A percentile compares a stretch with the other conserved stretches of the same genome.
Evolutionary conservation across 441 rosid genomes (phyloP).

Genomic region (Populus trichocarpa): DNA sequence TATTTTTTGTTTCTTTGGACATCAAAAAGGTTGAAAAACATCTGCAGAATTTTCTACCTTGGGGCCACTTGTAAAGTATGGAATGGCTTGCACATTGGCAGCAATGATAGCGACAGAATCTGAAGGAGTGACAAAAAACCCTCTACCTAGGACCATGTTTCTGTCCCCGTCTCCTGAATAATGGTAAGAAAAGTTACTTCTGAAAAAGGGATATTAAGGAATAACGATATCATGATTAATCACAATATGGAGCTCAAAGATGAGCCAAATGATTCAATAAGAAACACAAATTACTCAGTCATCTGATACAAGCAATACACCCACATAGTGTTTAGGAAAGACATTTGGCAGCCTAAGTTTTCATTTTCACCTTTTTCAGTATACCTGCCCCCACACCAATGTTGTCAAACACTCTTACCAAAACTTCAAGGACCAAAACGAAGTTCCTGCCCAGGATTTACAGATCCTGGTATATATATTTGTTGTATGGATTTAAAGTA

Average conservation of each 20-base stretch:
- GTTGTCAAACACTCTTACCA: not conserved
- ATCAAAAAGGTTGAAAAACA: conserved; percentile 5
- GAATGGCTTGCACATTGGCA: conserved; percentile 86
- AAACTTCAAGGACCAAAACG: not conserved
- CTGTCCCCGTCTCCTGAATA: conserved; percentile 89
- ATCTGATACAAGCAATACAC: not conserved
- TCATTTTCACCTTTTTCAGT: not conserved
- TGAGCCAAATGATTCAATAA: not conserved
- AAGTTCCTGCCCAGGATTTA: not conserved
- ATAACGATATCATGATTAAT: not conserved
- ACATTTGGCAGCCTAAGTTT: not conserved
- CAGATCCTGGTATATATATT: not conserved
- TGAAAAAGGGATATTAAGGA: not conserved
- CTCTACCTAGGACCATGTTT: conserved; percentile 88
- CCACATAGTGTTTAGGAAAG: not conserved
- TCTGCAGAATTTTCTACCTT: conserved; percentile 46
- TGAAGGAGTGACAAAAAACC: conserved; percentile 88
- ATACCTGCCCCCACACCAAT: not conserved
- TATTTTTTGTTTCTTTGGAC: conserved; percentile 1
- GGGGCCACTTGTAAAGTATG: conserved; percentile 70
- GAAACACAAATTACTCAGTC: not conserved
- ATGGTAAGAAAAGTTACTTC: not conserved
- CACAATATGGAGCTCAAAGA: not conserved
- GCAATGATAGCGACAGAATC: conserved; percentile 96
- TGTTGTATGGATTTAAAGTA: not conserved